A percentile compares a stretch with the other conserved stretches of the same genome.
Evolutionary conservation across 164 flowering plant species (phyloP).

Genomic region (Stephania cephalantha): DNA sequence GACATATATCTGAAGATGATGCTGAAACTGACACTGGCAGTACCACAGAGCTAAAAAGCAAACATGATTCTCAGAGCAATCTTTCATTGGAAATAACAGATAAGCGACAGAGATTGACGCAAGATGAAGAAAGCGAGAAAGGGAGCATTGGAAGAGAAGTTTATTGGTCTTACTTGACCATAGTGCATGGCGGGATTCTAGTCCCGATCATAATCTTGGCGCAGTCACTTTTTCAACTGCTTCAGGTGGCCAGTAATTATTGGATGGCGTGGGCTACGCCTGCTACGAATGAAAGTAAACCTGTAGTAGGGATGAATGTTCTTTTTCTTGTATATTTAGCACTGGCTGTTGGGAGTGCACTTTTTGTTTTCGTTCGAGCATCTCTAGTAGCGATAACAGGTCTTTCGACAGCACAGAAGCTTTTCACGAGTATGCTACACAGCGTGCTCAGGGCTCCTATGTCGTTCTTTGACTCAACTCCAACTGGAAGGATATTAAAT

Average conservation of each 20-base stretch:
- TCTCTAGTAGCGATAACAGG: conserved; percentile 50
- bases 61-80: conserved; percentile 52
- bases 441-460: conserved; percentile 81
- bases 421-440: conserved; percentile 73
- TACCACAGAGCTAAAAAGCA: conserved; percentile 28
- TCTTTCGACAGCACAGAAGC: conserved; percentile 60
- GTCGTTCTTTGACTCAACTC: conserved; percentile 97
- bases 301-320: conserved; percentile 33
- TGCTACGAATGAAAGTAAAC: conserved; percentile 32
- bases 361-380: conserved; percentile 71
- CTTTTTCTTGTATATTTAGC: conserved; percentile 57
- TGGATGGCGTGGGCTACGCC: conserved; percentile 99
- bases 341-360: conserved; percentile 71
- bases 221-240: conserved; percentile 65
- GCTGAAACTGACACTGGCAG: conserved; percentile 23
- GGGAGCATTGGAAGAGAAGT: conserved; percentile 91
- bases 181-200: conserved; percentile 57
- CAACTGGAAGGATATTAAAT: conserved; percentile 87
- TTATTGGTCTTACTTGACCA: conserved; percentile 77
- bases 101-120: conserved; percentile 57
- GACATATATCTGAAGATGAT: conserved; percentile 18
- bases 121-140: conserved; percentile 87
- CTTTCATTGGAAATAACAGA: conserved; percentile 46
- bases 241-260: conserved; percentile 82
- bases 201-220: conserved; percentile 71